phyloP scores from a whole-genome alignment of 805 yeast species.

The Pichia heedii region DNA sequence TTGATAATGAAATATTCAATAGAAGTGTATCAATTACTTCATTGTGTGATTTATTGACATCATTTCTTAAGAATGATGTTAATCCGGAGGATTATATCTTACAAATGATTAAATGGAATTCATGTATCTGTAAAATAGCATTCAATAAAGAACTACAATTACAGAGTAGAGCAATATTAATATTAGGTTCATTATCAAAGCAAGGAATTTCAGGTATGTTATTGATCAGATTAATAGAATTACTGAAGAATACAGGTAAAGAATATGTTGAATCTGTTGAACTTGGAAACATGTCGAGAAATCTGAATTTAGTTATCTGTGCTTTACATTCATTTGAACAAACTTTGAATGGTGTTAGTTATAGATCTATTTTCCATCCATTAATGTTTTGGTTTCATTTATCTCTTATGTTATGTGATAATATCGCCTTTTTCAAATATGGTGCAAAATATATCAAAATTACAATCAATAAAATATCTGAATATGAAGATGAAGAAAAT shows the following conservation, averaged over 20 bases:
- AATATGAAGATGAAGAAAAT: slow-evolving; percentile 23
- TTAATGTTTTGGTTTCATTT: slow-evolving; percentile 41
- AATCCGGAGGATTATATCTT: slow-evolving; percentile 37
- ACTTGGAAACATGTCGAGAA: background rate
- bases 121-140: slow-evolving; percentile 54
- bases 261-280: background rate
- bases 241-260: slow-evolving; percentile 16
- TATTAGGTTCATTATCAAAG: slow-evolving; percentile 60
- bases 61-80: slow-evolving; percentile 42
- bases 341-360: slow-evolving; percentile 40
- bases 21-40: slow-evolving; percentile 44
- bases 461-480: slow-evolving; percentile 26
- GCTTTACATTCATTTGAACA: slow-evolving; percentile 38
- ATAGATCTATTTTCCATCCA: slow-evolving; percentile 36
- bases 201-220: slow-evolving; percentile 52
- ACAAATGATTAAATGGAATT: slow-evolving; percentile 61
- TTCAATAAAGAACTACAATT: slow-evolving; percentile 47
- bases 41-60: slow-evolving; percentile 46
- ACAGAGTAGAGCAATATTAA: slow-evolving; percentile 58
- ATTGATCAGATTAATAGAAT: slow-evolving; percentile 21
- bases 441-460: slow-evolving; percentile 29
- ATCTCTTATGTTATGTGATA: slow-evolving; percentile 18
- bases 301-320: slow-evolving; percentile 22
- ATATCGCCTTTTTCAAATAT: slow-evolving; percentile 23
- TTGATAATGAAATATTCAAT: slow-evolving; percentile 30